These are phyloP conservation scores for Vitis hybrid DNA, from an alignment of 177 flowering plant species.

Conservation along the genomic window DNA sequence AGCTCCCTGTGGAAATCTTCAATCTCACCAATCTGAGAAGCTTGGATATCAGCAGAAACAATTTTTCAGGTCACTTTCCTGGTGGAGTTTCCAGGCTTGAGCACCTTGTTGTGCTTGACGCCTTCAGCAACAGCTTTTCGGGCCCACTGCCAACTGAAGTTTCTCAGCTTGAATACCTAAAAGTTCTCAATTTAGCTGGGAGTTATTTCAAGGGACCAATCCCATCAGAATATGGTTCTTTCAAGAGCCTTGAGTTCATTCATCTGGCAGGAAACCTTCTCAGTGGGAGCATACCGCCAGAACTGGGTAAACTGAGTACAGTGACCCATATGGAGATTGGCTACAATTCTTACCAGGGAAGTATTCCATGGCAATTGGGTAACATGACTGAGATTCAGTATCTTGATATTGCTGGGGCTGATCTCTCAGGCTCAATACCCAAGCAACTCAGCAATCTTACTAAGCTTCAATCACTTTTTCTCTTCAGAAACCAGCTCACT, in stretches of 20 bases:
- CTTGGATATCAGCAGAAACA: constrained; percentile 86
- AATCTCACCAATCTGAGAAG: constrained; percentile 48
- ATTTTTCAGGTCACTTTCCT: constrained; percentile 69
- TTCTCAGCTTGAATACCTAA: constrained; percentile 49
- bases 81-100: constrained; percentile 40
- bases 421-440: constrained; percentile 80
- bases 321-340: constrained; percentile 93
- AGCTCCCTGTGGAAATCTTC: constrained; percentile 62
- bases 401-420: constrained; percentile 88
- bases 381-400: constrained; percentile 77
- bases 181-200: constrained; percentile 84
- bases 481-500: constrained; percentile 69
- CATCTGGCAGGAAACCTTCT: constrained; percentile 88
- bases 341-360: constrained; percentile 67
- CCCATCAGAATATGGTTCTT: constrained; percentile 68
- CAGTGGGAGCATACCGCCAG: constrained; percentile 56
- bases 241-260: constrained; percentile 70
- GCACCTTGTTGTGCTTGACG: constrained; percentile 58
- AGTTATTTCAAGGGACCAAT: constrained; percentile 88
- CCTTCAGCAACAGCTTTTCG: constrained; percentile 89
- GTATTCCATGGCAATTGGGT: constrained; percentile 80
- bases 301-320: constrained; percentile 68
- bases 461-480: constrained; percentile 68
- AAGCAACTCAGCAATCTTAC: constrained; percentile 59
- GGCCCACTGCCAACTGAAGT: constrained; percentile 68